Conservation (phyloP, 2,329 filamentous ascomycete species). For the Fusarium devonianum region DNA sequence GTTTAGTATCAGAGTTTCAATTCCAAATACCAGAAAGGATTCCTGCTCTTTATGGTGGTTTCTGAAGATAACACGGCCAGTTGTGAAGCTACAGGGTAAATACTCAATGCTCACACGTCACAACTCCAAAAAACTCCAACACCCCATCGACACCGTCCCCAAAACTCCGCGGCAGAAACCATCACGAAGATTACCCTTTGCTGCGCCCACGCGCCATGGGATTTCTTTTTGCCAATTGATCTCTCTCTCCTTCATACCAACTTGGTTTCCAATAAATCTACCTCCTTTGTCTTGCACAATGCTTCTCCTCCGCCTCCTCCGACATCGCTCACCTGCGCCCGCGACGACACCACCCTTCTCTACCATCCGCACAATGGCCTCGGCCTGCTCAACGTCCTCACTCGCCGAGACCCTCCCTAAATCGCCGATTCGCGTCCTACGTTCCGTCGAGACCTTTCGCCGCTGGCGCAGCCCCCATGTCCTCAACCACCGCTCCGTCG, state of each 20-base stretch:
- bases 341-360: constrained; percentile 9
- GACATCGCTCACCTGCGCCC: constrained; percentile 19
- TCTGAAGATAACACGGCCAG: no score
- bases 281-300: constrained; percentile 16
- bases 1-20: no score
- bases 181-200: constrained; percentile 50
- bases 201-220: constrained; percentile 37
- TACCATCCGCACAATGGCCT: constrained; percentile 35
- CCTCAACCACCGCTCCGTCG: constrained; percentile 74
- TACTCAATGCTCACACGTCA: constrained; percentile 19
- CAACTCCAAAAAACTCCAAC: constrained; percentile 13
- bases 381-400: constrained; percentile 29
- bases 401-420: constrained; percentile 59
- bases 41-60: no score
- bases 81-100: constrained; percentile 19
- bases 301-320: constrained; percentile 28
- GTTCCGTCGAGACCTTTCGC: constrained; percentile 75
- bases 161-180: constrained; percentile 59
- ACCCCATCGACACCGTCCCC: constrained; percentile 42
- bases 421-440: constrained; percentile 74
- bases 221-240: constrained; percentile 23
- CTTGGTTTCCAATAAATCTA: not conserved
- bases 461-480: constrained; percentile 72
- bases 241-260: not conserved
- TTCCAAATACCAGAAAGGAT: no score